phyloP scores from a whole-genome alignment of 805 yeast species.

The Saturnispora galanensis region DNA sequence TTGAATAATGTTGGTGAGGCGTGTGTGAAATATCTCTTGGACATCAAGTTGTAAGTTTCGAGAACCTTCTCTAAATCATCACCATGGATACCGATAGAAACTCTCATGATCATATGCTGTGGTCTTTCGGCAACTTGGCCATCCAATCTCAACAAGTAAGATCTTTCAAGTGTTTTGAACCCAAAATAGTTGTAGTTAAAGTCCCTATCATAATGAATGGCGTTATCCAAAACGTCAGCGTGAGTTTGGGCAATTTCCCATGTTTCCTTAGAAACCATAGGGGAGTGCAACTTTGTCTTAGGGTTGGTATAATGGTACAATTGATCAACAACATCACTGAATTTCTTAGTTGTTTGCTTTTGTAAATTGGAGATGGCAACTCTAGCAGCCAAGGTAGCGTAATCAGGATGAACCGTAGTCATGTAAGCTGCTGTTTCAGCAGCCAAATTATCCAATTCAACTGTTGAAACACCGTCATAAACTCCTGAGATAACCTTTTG shows the following conservation, averaged over 20 bases:
- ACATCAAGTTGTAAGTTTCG: slow-evolving; percentile 51
- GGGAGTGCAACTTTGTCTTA: slow-evolving; percentile 53
- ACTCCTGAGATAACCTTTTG: slow-evolving; percentile 95
- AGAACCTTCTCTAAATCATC: slow-evolving; percentile 41
- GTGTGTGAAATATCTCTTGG: slow-evolving; percentile 48
- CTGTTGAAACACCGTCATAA: slow-evolving; percentile 92
- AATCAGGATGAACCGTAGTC: slow-evolving; percentile 98
- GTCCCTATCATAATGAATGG: slow-evolving; percentile 65
- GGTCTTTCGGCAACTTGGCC: slow-evolving; percentile 55
- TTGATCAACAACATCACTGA: slow-evolving; percentile 65
- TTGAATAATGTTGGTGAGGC: slow-evolving; percentile 56
- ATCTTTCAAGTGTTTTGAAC: slow-evolving; percentile 51
- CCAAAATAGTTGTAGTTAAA: slow-evolving; percentile 51
- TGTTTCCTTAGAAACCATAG: slow-evolving; percentile 63
- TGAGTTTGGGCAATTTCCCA: slow-evolving; percentile 53
- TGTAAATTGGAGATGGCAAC: slow-evolving; percentile 90
- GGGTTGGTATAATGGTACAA: slow-evolving; percentile 76
- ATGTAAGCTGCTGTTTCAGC: slow-evolving; percentile 97
- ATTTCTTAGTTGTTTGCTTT: slow-evolving; percentile 84
- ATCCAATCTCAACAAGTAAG: slow-evolving; percentile 43
- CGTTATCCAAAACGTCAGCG: slow-evolving; percentile 57
- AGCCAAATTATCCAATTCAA: slow-evolving; percentile 69
- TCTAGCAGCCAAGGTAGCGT: slow-evolving; percentile 90
- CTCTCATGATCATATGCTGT: slow-evolving; percentile 54
- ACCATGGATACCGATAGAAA: slow-evolving; percentile 52